Conservation (phyloP, 2,329 filamentous ascomycete genomes). For the Boeremia lycopersici region DNA sequence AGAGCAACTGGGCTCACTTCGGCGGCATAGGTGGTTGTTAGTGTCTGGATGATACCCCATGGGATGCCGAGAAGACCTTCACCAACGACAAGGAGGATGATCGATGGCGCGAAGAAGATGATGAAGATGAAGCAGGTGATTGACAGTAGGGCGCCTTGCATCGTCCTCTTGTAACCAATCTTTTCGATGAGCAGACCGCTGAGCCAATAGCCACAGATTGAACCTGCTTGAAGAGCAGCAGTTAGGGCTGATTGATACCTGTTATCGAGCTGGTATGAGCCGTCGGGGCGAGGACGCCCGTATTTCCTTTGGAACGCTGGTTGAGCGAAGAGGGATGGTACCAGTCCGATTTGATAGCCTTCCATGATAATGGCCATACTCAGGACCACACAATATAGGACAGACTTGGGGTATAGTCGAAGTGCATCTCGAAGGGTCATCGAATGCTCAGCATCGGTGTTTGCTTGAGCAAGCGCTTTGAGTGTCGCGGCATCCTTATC, state of each 20-base stretch:
- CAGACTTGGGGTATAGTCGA: conserved; percentile 79
- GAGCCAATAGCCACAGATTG: conserved; percentile 42
- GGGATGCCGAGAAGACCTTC: conserved; percentile 38
- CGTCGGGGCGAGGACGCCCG: conserved; percentile 39
- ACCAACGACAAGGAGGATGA: conserved; percentile 23
- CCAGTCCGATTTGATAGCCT: conserved; percentile 78
- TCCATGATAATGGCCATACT: conserved; percentile 89
- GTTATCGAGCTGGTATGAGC: conserved; percentile 46
- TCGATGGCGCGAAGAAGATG: conserved; percentile 29
- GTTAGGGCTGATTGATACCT: conserved; percentile 51
- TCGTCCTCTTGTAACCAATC: conserved; percentile 43
- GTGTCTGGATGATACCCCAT: conserved; percentile 50
- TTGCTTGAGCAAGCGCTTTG: conserved; percentile 5
- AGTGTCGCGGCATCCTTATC: not conserved
- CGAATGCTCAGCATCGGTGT: conserved; percentile 2
- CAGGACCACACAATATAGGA: conserved; percentile 78
- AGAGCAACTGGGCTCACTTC: conserved; percentile 71
- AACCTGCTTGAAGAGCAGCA: conserved; percentile 49
- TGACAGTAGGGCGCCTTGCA: conserved; percentile 21
- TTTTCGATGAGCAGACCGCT: conserved; percentile 46
- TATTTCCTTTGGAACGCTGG: conserved; percentile 50
- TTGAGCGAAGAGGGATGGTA: conserved; percentile 72
- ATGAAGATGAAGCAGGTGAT: conserved; percentile 27
- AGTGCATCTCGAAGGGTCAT: conserved; percentile 68
- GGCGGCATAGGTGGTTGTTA: conserved; percentile 42